These are phyloP conservation scores for Wallacemonas sp. DNA, from an alignment of 208 protist genomes.

Conservation along the genomic window DNA sequence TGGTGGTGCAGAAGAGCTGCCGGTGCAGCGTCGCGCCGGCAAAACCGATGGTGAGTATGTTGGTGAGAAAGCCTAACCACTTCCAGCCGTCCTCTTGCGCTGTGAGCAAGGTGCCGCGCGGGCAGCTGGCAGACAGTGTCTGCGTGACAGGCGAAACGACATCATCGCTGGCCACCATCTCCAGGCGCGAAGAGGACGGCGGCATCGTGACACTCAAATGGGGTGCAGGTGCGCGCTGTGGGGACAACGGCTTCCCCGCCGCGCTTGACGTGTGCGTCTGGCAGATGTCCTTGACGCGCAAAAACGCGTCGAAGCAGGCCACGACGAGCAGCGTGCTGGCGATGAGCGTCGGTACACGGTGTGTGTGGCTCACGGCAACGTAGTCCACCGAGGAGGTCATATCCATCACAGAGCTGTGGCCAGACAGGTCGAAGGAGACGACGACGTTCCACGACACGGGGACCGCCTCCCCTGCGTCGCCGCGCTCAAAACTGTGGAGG, in stretches of 20 bases:
- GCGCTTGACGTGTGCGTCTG: no score
- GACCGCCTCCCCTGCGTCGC: constrained; percentile 14
- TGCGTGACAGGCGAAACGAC: neutral
- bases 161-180: neutral
- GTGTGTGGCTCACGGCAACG: constrained; percentile 12
- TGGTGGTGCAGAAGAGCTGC: constrained; percentile 27
- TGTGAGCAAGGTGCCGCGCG: constrained; percentile 5
- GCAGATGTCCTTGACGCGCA: constrained; percentile 19
- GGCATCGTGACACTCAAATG: neutral
- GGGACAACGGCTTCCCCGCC: no score
- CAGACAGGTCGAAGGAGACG: constrained; percentile 39
- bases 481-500: constrained; percentile 33
- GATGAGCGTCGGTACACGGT: constrained; percentile 32
- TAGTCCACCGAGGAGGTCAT: constrained; percentile 27
- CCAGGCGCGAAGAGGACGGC: neutral
- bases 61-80: constrained; percentile 45
- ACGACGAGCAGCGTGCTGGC: constrained; percentile 20
- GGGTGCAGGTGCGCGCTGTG: no score
- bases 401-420: constrained; percentile 47
- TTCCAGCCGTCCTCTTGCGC: constrained; percentile 30
- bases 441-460: constrained; percentile 39
- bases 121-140: neutral
- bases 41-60: constrained; percentile 39
- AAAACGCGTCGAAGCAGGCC: constrained; percentile 22
- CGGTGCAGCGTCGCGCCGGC: constrained; percentile 27